Percentiles rank a stretch among this genome's conserved stretches.
phyloP scores from a whole-genome alignment of 306 rosid genomes.

The Hippophae gyantsensis region DNA sequence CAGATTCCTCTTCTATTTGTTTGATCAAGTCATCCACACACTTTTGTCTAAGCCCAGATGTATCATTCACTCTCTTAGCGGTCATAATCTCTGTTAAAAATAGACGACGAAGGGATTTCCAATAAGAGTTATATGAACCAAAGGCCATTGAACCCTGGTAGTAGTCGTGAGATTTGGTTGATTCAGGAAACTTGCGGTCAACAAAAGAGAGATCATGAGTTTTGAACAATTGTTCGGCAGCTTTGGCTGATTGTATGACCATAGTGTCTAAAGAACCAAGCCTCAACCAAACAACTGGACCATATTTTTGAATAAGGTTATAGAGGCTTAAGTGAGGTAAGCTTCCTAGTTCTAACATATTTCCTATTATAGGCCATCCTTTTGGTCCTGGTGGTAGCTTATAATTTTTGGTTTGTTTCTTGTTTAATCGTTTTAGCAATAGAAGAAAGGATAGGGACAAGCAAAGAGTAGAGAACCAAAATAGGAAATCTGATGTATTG shows the following conservation, averaged over 20 bases:
- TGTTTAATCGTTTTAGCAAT: too few species aligned
- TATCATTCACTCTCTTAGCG: constrained; percentile 37
- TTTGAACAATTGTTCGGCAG: constrained; percentile 9
- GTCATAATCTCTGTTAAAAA: constrained; percentile 40
- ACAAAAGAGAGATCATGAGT: constrained; percentile 37
- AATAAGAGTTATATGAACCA: constrained; percentile 47
- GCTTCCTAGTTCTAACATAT: too few species aligned
- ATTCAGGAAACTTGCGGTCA: constrained; percentile 27
- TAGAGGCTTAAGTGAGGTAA: constrained; percentile 32
- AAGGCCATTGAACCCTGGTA: constrained; percentile 37
- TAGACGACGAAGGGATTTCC: constrained; percentile 44
- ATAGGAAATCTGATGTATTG: too few species aligned
- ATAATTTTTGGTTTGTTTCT: too few species aligned
- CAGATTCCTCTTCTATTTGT: constrained; percentile 26
- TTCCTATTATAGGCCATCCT: too few species aligned
- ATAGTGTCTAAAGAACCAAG: constrained; percentile 23
- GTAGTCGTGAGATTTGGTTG: constrained; percentile 20
- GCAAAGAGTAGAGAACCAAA: too few species aligned
- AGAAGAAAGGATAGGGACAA: too few species aligned
- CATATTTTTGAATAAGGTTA: constrained; percentile 19
- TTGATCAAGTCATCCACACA: constrained; percentile 32
- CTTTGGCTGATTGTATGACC: constrained; percentile 31
- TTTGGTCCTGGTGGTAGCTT: too few species aligned
- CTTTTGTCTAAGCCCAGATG: constrained; percentile 11
- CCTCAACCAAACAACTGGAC: constrained; percentile 20